These are phyloP conservation scores for Iris macrosiphon DNA, from an alignment of 106 monocot genomes.

Conservation along the genomic window DNA sequence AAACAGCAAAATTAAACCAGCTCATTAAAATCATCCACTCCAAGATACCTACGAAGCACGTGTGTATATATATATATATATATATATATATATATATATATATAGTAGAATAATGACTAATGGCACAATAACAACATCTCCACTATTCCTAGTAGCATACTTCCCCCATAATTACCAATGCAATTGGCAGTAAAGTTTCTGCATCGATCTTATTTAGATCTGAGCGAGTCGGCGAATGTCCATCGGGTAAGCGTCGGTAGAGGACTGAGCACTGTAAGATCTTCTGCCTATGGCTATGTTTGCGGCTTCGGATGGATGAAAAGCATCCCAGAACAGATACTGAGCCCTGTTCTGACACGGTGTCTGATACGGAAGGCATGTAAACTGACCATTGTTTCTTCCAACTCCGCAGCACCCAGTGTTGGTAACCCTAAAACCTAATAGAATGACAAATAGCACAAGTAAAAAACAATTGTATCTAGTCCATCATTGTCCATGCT, in stretches of 20 bases:
- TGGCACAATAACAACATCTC: no score
- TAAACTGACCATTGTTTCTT: constrained; percentile 88
- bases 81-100: no score
- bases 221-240: constrained; percentile 64
- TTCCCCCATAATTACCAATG: no score
- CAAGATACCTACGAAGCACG: no score
- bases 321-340: constrained; percentile 91
- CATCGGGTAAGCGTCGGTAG: constrained; percentile 54
- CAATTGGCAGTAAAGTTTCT: no score
- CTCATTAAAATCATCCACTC: no score
- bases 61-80: no score
- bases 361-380: constrained; percentile 72
- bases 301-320: constrained; percentile 79
- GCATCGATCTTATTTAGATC: constrained; percentile 41
- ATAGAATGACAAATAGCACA: neutral
- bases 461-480: no score
- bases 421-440: constrained; percentile 66
- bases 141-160: no score
- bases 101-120: no score
- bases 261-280: constrained; percentile 51
- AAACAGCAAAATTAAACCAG: no score
- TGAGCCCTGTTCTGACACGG: constrained; percentile 57
- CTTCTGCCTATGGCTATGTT: constrained; percentile 60
- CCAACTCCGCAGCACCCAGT: constrained; percentile 94
- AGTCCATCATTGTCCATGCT: no score